phyloP scores from a whole-genome alignment of 2,329 filamentous ascomycete genomes.

The Plenodomus biglobosus region DNA sequence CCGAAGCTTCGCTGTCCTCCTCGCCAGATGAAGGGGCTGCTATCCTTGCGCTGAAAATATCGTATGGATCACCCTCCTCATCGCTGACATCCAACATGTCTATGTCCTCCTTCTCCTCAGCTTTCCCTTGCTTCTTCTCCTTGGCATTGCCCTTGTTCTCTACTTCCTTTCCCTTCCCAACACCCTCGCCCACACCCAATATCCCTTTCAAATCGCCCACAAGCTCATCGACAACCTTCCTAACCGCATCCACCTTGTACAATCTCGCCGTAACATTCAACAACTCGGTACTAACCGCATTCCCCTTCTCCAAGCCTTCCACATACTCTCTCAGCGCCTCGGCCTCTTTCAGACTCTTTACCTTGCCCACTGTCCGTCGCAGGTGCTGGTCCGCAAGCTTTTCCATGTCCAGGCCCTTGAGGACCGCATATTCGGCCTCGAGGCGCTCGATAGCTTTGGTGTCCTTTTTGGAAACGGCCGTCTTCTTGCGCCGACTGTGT shows the following conservation, averaged over 20 bases:
- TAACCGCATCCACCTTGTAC: constrained; percentile 62
- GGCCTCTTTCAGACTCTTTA: constrained; percentile 58
- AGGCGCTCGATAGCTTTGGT: constrained; percentile 58
- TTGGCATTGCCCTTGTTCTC: constrained; percentile 8
- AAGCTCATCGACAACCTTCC: constrained; percentile 55
- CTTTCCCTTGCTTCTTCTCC: constrained; percentile 22
- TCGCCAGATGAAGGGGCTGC: constrained; percentile 43
- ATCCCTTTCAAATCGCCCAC: constrained; percentile 47
- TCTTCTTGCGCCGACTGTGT: constrained; percentile 63
- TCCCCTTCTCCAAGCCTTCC: constrained; percentile 42
- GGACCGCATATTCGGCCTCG: constrained; percentile 61
- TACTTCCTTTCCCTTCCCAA: constrained; percentile 7
- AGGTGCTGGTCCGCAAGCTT: constrained; percentile 57
- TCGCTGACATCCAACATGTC: constrained; percentile 30
- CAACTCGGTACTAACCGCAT: constrained; percentile 48
- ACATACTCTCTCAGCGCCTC: constrained; percentile 49
- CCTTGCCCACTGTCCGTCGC: constrained; percentile 58
- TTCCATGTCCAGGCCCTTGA: constrained; percentile 59
- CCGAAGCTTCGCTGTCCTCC: constrained; percentile 34
- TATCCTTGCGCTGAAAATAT: constrained; percentile 44
- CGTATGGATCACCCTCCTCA: constrained; percentile 37
- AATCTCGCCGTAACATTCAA: constrained; percentile 62
- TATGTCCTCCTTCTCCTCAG: constrained; percentile 15
- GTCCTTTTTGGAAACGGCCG: constrained; percentile 51
- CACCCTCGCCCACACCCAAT: constrained; percentile 21